Evolutionary conservation across 768 basidiomycete species (phyloP), one percentile per base, ranked within the genome.

Genomic region (Suillus decipiens): DNA sequence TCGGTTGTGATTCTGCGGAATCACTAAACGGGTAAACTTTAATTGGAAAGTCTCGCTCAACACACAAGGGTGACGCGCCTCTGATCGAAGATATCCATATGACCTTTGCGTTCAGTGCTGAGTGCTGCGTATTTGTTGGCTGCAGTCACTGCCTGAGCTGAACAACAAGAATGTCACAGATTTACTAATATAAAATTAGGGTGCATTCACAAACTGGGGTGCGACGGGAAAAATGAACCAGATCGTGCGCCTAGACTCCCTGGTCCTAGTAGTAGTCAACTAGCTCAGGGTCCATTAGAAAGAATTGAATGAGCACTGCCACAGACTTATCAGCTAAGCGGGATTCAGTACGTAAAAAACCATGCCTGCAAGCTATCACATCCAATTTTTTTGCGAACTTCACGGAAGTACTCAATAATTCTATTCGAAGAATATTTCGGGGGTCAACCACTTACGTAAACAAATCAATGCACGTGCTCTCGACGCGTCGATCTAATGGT

Each of bases 1-100:
- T 83, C 6, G 86, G 78, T 64, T 88, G 86, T n/a, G 85, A 83
- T 64, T 80, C 79, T 28, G 72, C 76, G 31, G 72, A 62, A 68
- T 81, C 81, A 70, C 84, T 86, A 63, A 64, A 63, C 34, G 59
- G 58, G 31, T 34, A 61, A 51, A 61, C 36, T 55, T 15, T 53
- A 61, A 45, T 60, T 69, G 47, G 61, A 73, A 68, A 61, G 37
- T 50, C 58, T 59, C 47, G 54, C 48, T 59, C 11, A 54, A 43
- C 64, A 48, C 65, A 58, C 28, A 56, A 72, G 28, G 66, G 56
- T 66, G 66, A 73, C 78, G 66, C 69, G 80, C 81, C 78, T 82
- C 59, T 67, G 69, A 62, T 68, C 71, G 59, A 66, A 69, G 63
- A 68, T 71, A 69, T 78, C 76, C 82, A 82, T 82, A 62, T 36